phyloP scores from a whole-genome alignment of 495 filamentous ascomycete species.

The Friedmanniomyces endolithicus region DNA sequence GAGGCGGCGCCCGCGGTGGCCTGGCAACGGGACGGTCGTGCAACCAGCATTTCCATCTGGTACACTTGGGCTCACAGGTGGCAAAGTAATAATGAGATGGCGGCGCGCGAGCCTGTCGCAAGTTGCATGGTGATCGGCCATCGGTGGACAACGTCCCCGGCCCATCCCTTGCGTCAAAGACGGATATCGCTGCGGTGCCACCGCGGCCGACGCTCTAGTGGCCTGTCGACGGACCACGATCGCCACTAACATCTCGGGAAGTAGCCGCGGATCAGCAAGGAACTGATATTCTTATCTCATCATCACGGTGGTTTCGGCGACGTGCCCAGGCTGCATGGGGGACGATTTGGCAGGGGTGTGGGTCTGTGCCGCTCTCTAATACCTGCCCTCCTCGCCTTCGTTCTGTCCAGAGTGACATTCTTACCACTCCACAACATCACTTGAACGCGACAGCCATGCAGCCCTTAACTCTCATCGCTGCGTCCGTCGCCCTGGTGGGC shows the following conservation, averaged over 20 bases:
- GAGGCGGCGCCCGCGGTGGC: too few relatives aligned
- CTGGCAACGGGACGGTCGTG: too few relatives aligned
- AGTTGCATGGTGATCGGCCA: background rate
- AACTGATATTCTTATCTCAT: background rate
- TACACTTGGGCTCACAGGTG: too few relatives aligned
- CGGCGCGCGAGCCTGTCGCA: too few relatives aligned
- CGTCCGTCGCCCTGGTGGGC: constrained; percentile 18
- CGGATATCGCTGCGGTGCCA: background rate
- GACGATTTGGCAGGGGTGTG: background rate
- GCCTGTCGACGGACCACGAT: background rate
- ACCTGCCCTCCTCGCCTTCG: background rate
- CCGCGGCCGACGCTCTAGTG: background rate
- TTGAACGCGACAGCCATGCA: constrained; percentile 14
- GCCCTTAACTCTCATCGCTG: constrained; percentile 14
- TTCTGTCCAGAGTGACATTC: too few relatives aligned
- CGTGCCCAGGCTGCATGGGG: background rate
- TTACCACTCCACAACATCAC: background rate
- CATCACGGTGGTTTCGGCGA: background rate
- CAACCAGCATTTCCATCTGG: too few relatives aligned
- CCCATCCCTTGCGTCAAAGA: background rate
- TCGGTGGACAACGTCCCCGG: background rate
- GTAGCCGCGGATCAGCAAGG: background rate
- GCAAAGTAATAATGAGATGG: too few relatives aligned
- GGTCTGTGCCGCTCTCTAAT: background rate
- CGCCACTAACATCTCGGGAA: background rate